These are phyloP conservation scores for Rhododendron ovatum DNA, from an alignment of 148 eudicot genomes.

Conservation along the genomic window DNA sequence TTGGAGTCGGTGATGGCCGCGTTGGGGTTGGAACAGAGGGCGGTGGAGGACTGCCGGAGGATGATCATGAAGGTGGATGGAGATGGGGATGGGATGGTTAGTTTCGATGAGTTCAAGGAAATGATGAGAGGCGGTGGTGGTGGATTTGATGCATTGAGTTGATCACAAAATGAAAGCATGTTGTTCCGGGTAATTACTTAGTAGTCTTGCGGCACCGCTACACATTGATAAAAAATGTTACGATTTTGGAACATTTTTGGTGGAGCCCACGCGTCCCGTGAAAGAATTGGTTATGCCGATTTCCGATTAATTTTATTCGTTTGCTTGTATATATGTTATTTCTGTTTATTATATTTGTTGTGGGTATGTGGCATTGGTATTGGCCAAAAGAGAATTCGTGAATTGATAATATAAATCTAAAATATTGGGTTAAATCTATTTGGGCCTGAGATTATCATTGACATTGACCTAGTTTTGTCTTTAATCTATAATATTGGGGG, in stretches of 20 bases:
- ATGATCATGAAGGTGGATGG: conserved; percentile 80
- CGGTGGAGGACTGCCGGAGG: conserved; percentile 55
- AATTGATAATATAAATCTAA: no score
- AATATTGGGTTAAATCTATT: no score
- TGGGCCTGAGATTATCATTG: no score
- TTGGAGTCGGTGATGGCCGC: conserved; percentile 47
- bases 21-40: conserved; percentile 47
- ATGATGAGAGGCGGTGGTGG: conserved; percentile 71
- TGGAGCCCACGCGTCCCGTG: no score
- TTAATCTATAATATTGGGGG: no score
- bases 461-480: no score
- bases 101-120: conserved; percentile 62
- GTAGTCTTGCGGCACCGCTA: neutral
- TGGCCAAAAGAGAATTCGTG: no score
- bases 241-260: neutral
- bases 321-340: neutral
- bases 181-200: no score
- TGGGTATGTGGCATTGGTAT: neutral
- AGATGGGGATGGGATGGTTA: conserved; percentile 79
- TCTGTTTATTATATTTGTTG: neutral
- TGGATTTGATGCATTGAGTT: conserved; percentile 29
- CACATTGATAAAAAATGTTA: neutral
- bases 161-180: neutral
- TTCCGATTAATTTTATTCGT: neutral
- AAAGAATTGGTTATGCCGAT: neutral